Percentiles rank a stretch among this genome's conserved stretches.
Conservation (phyloP, 306 rosid genomes). For the Leucaena leucocephala region DNA sequence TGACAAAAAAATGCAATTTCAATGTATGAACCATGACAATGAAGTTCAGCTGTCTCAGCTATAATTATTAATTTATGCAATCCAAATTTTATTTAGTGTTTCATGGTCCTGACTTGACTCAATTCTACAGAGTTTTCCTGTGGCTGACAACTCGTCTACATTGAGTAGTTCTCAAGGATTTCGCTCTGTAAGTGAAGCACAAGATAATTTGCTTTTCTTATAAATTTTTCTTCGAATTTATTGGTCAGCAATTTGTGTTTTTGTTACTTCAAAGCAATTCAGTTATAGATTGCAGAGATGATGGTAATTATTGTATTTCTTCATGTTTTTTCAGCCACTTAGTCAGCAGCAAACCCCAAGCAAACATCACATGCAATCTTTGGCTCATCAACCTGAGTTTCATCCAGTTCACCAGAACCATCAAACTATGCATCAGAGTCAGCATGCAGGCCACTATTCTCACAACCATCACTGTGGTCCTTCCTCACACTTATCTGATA, state of each 20-base stretch:
- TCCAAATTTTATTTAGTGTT: slow-evolving; percentile 11
- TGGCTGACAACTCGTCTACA: slow-evolving; percentile 64
- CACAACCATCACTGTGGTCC: slow-evolving; percentile 77
- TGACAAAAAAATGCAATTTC: slow-evolving; percentile 18
- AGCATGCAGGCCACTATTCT: slow-evolving; percentile 68
- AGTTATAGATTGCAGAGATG: slow-evolving; percentile 17
- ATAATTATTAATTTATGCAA: slow-evolving; percentile 20
- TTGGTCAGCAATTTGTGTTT: slow-evolving; percentile 22
- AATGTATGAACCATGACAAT: neutral
- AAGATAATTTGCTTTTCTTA: slow-evolving; percentile 24
- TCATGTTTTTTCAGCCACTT: slow-evolving; percentile 51
- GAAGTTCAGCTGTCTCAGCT: slow-evolving; percentile 29
- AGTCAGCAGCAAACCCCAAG: slow-evolving; percentile 70
- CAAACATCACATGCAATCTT: slow-evolving; percentile 74
- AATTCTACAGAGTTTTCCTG: slow-evolving; percentile 69
- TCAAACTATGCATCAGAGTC: slow-evolving; percentile 78
- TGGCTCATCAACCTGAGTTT: slow-evolving; percentile 80
- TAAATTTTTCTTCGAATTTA: slow-evolving; percentile 27
- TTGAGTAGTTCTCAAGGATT: slow-evolving; percentile 72
- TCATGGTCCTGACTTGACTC: slow-evolving; percentile 32
- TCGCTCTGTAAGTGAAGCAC: slow-evolving; percentile 68
- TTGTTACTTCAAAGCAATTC: slow-evolving; percentile 14
- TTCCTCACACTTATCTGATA: slow-evolving; percentile 74
- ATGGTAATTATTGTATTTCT: neutral
- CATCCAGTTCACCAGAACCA: slow-evolving; percentile 79